Evolutionary conservation across 2,329 filamentous ascomycete species (phyloP).

Genomic region (Seiridium cupressi): DNA sequence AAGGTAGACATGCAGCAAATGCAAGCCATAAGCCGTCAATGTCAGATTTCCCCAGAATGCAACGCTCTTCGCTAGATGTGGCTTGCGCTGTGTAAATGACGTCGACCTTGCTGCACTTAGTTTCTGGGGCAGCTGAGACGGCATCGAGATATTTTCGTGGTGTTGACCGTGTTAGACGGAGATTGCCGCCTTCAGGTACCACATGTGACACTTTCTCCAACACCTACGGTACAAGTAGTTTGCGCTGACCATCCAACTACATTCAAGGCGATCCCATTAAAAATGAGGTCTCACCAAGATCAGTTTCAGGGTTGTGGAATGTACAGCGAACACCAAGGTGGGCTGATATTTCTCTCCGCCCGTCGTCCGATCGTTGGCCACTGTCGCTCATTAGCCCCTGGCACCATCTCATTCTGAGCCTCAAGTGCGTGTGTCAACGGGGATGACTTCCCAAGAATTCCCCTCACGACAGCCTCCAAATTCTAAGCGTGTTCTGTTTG

Average conservation of each 20-base stretch:
- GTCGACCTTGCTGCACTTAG: neutral
- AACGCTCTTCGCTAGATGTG: neutral
- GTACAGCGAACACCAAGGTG: no score
- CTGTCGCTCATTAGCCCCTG: neutral
- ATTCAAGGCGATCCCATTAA: no score
- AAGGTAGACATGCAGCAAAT: neutral
- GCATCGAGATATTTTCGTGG: no score
- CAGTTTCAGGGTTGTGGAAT: no score
- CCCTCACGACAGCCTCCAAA: neutral
- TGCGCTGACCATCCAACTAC: no score
- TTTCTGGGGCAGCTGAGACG: neutral
- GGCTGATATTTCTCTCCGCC: neutral
- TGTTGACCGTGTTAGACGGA: no score
- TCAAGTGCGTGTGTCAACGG: neutral
- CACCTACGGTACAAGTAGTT: no score
- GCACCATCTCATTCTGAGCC: neutral
- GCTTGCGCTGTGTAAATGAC: neutral
- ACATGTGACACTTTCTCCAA: no score
- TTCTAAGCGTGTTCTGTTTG: neutral
- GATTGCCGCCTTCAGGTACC: no score
- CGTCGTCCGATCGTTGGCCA: neutral
- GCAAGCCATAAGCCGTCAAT: neutral
- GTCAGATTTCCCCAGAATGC: constrained; percentile 3
- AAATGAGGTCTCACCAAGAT: no score
- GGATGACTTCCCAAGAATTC: neutral